Evolutionary conservation across 2,329 filamentous ascomycete genomes (phyloP).

Genomic region (Sclerotinia borealis): DNA sequence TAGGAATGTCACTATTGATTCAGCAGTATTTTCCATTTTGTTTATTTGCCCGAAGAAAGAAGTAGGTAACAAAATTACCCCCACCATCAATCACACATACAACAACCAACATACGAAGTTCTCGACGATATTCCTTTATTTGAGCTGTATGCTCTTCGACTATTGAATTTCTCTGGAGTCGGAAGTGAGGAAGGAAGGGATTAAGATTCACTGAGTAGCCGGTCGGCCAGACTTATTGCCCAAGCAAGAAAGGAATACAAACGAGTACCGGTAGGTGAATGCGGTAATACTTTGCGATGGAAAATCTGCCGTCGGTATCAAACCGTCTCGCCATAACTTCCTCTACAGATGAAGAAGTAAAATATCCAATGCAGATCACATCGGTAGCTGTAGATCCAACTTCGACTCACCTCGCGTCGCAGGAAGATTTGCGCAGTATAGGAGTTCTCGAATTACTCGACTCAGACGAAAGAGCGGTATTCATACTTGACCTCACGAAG

Average conservation of each 20-base stretch:
- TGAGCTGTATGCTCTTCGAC: background rate
- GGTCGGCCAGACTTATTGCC: background rate
- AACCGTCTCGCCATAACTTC: background rate
- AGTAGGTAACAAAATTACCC: background rate
- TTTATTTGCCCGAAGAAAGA: background rate
- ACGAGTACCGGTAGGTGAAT: background rate
- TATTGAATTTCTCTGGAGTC: background rate
- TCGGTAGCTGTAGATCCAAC: background rate
- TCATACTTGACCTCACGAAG: constrained; percentile 21
- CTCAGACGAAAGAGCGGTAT: constrained; percentile 21
- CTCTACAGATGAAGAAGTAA: background rate
- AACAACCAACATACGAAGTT: background rate
- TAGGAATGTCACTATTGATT: background rate
- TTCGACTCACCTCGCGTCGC: background rate
- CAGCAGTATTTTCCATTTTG: background rate
- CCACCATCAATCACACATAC: too few relatives aligned
- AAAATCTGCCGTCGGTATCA: background rate
- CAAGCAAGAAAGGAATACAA: background rate
- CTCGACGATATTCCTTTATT: background rate
- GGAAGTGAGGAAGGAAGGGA: background rate
- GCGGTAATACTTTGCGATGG: background rate
- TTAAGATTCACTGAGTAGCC: too few relatives aligned
- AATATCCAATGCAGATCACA: background rate
- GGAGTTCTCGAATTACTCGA: constrained; percentile 23
- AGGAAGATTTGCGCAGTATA: constrained; percentile 12